These are phyloP conservation scores for Magnolia changhungtana DNA, from an alignment of 164 flowering plant genomes.

Conservation along the genomic window DNA sequence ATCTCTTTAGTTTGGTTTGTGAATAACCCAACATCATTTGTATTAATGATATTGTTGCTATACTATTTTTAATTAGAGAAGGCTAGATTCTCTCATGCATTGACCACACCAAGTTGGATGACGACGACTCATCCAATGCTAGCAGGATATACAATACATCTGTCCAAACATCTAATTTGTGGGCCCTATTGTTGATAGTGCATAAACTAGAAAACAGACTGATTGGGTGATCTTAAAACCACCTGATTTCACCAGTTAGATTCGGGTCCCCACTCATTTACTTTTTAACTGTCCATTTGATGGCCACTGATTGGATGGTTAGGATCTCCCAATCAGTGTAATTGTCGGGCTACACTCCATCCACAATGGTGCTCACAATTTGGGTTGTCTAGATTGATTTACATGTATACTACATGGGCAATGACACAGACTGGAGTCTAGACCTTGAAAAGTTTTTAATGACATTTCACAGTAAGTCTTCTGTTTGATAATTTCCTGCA, in stretches of 20 bases:
- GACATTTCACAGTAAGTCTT: not conserved
- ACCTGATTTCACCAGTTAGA: too few species aligned
- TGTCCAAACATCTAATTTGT: not conserved
- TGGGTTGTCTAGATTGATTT: not conserved
- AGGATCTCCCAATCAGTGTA: not conserved
- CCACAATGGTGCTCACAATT: not conserved
- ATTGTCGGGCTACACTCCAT: not conserved
- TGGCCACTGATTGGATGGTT: not conserved
- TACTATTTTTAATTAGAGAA: too few species aligned
- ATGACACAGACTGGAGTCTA: not conserved
- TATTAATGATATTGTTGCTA: too few species aligned
- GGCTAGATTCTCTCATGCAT: not conserved
- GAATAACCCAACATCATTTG: too few species aligned
- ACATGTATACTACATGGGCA: too few species aligned
- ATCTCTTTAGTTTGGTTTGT: too few species aligned
- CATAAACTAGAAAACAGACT: not conserved
- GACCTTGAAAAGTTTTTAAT: not conserved
- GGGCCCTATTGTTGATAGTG: not conserved
- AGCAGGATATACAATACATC: not conserved
- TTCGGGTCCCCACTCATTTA: not conserved
- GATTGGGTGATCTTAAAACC: not conserved
- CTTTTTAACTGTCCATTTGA: not conserved
- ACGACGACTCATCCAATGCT: not conserved
- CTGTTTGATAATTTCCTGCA: conserved; percentile 19
- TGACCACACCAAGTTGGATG: not conserved